Conservation (phyloP, 805 yeast species). For the Yamadazyma sp. region DNA sequence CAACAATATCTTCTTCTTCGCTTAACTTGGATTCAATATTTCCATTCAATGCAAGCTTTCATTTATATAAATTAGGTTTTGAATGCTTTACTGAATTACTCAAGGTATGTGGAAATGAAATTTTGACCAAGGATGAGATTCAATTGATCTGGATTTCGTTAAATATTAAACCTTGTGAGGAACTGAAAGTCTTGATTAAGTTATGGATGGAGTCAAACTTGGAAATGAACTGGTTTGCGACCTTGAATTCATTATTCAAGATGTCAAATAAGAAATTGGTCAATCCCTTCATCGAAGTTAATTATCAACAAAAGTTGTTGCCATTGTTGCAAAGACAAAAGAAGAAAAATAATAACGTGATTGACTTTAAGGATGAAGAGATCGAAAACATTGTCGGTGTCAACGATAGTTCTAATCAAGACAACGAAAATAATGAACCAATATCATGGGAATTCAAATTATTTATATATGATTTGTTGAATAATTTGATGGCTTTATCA, state of each 20-base stretch:
- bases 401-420: constrained; percentile 28
- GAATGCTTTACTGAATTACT: constrained; percentile 58
- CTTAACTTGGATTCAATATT: constrained; percentile 40
- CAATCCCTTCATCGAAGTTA: constrained; percentile 34
- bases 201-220: constrained; percentile 59
- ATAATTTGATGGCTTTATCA: constrained; percentile 40
- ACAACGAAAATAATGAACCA: constrained; percentile 49
- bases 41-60: constrained; percentile 42
- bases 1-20: constrained; percentile 33
- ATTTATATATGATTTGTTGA: constrained; percentile 45
- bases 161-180: constrained; percentile 45
- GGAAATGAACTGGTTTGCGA: constrained; percentile 55
- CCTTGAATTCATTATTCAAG: constrained; percentile 49
- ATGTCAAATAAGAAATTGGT: constrained; percentile 42
- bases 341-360: constrained; percentile 21
- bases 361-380: constrained; percentile 40
- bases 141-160: constrained; percentile 59
- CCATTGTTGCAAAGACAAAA: constrained; percentile 43
- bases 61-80: constrained; percentile 43
- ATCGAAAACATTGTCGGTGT: constrained; percentile 38
- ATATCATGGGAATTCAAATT: constrained; percentile 56
- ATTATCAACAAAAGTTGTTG: constrained; percentile 37
- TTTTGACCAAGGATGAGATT: constrained; percentile 46
- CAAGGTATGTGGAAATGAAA: constrained; percentile 40
- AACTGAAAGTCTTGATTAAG: constrained; percentile 43